Evolutionary conservation across 257 asterid genomes (phyloP).

Genomic region (Leonotis leonurus): DNA sequence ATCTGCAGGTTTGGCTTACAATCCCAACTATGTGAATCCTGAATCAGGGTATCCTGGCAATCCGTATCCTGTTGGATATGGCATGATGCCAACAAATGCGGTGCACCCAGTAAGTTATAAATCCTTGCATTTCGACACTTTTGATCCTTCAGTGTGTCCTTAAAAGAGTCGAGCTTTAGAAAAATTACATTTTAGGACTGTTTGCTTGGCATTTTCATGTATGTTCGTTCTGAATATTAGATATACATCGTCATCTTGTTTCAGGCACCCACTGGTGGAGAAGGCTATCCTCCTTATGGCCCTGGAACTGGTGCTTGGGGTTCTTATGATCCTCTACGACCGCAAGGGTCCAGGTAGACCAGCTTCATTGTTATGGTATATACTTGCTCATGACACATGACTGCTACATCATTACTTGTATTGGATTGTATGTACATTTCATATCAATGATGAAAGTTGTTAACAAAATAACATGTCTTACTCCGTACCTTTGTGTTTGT

Average conservation of each 20-base stretch:
- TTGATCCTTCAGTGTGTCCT: not conserved
- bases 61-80: constrained; percentile 58
- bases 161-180: not conserved
- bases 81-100: constrained; percentile 52
- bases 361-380: constrained; percentile 22
- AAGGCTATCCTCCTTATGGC: constrained; percentile 76
- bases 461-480: no score
- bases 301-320: constrained; percentile 75
- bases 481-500: no score
- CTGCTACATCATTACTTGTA: constrained; percentile 25
- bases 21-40: constrained; percentile 50
- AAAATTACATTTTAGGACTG: not conserved
- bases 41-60: constrained; percentile 55
- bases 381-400: constrained; percentile 20
- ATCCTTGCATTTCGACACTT: not conserved
- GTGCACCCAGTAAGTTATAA: constrained; percentile 49
- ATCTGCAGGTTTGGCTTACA: constrained; percentile 51
- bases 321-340: constrained; percentile 50
- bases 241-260: constrained; percentile 16
- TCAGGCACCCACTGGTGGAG: constrained; percentile 63
- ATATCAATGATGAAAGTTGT: not conserved
- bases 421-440: not conserved
- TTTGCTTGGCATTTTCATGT: not conserved
- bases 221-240: not conserved
- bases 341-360: constrained; percentile 70